Conservation (phyloP, 495 filamentous ascomycete species). For the Xylaria nigripes region DNA sequence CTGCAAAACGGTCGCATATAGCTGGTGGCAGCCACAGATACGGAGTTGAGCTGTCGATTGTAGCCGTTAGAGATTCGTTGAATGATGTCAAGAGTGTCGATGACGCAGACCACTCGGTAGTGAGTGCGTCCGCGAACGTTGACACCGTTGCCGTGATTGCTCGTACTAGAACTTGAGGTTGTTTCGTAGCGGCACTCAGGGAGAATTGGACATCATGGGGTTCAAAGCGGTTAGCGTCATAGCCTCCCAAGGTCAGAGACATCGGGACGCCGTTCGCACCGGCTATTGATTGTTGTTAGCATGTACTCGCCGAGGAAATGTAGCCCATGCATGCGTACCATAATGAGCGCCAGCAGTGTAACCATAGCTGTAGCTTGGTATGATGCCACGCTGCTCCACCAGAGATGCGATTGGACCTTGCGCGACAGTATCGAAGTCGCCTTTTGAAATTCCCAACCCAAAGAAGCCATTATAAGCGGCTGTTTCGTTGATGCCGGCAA, state of each 20-base stretch:
- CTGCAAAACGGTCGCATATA: constrained; percentile 56
- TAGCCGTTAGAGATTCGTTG: constrained; percentile 40
- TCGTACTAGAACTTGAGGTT: constrained; percentile 47
- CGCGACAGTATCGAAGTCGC: constrained; percentile 33
- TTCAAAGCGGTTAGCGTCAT: constrained; percentile 51
- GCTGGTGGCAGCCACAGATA: constrained; percentile 57
- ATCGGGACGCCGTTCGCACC: constrained; percentile 39
- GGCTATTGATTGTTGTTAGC: constrained; percentile 26
- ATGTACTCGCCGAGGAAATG: neutral
- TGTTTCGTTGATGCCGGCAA: constrained; percentile 49
- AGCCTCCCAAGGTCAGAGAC: constrained; percentile 56
- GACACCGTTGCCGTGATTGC: constrained; percentile 46
- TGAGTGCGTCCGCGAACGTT: constrained; percentile 28
- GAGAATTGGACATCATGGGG: constrained; percentile 47
- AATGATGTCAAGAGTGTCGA: constrained; percentile 32
- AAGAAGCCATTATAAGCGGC: constrained; percentile 51
- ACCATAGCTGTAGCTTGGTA: constrained; percentile 57
- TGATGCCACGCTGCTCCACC: constrained; percentile 41
- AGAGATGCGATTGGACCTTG: constrained; percentile 33
- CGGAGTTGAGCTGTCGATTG: constrained; percentile 61
- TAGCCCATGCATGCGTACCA: constrained; percentile 27
- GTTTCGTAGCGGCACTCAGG: constrained; percentile 36
- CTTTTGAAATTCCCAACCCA: constrained; percentile 44
- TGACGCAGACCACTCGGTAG: constrained; percentile 34
- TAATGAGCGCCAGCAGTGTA: constrained; percentile 62